Conservation (phyloP, 176 grass and related monocot genomes). For the Poa annua region DNA sequence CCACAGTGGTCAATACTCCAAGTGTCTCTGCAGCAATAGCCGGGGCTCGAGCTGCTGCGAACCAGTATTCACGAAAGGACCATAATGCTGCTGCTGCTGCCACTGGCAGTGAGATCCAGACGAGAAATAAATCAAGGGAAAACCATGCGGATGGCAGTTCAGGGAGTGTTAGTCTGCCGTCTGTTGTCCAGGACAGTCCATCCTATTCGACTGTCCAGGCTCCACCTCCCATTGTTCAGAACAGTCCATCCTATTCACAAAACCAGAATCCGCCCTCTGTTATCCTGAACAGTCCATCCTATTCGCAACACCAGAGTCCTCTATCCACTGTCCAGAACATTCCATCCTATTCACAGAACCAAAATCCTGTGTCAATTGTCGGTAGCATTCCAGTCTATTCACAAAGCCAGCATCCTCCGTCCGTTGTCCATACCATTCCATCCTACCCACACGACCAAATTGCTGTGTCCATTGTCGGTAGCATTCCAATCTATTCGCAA, state of each 20-base stretch:
- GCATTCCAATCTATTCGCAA: not conserved
- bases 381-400: not conserved
- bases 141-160: not conserved
- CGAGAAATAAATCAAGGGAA: constrained; percentile 14
- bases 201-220: not conserved
- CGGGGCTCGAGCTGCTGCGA: constrained; percentile 65
- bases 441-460: constrained; percentile 11
- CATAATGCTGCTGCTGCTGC: not conserved
- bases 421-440: not conserved
- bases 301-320: constrained; percentile 7
- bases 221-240: constrained; percentile 8
- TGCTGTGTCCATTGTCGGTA: not conserved
- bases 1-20: constrained; percentile 36
- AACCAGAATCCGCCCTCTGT: not conserved
- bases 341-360: not conserved
- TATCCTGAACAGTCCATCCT: not conserved
- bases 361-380: constrained; percentile 15
- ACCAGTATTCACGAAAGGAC: constrained; percentile 68
- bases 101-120: constrained; percentile 11
- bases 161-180: not conserved
- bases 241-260: not conserved
- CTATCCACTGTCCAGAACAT: not conserved
- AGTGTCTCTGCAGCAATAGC: constrained; percentile 71
- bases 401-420: constrained; percentile 19
- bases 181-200: not conserved